Conservation (phyloP, 495 filamentous ascomycete genomes). For the Aspergillus ostianus region DNA sequence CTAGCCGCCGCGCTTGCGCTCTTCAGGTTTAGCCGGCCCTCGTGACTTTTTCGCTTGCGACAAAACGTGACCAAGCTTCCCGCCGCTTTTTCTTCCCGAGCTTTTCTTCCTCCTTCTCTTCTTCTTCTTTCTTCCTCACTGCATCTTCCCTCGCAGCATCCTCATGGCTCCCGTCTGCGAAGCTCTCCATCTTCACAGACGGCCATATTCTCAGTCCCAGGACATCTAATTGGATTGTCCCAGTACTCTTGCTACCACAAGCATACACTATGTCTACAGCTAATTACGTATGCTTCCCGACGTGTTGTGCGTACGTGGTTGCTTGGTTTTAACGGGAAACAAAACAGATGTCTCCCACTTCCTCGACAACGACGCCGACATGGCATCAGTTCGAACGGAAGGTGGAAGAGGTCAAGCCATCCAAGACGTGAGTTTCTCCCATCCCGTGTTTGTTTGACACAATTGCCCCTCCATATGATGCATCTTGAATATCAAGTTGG, state of each 20-base stretch:
- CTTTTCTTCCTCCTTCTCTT: slow-evolving; percentile 16
- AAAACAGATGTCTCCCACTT: slow-evolving; percentile 62
- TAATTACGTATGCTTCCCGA: slow-evolving; percentile 46
- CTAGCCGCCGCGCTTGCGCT: slow-evolving; percentile 3
- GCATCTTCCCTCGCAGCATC: slow-evolving; percentile 16
- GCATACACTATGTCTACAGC: slow-evolving; percentile 34
- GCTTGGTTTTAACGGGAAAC: slow-evolving; percentile 43
- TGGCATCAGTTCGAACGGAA: slow-evolving; percentile 74
- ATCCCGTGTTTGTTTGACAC: slow-evolving; percentile 11
- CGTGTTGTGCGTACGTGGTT: slow-evolving; percentile 33
- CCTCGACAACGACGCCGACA: slow-evolving; percentile 64
- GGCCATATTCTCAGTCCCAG: slow-evolving; percentile 15
- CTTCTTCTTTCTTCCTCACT: slow-evolving; percentile 23
- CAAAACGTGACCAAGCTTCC: slow-evolving; percentile 21
- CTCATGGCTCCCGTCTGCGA: slow-evolving; percentile 33
- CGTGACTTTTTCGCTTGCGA: slow-evolving; percentile 30
- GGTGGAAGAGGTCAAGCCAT: slow-evolving; percentile 80
- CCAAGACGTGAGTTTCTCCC: slow-evolving; percentile 82
- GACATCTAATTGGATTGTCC: slow-evolving; percentile 12
- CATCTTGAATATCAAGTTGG: slow-evolving; percentile 82
- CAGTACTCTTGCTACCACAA: slow-evolving; percentile 1
- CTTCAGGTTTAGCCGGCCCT: slow-evolving; percentile 19
- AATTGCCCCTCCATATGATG: slow-evolving; percentile 63
- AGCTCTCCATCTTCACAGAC: slow-evolving; percentile 32
- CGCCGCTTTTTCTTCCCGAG: slow-evolving; percentile 9